These are phyloP conservation scores for Paspalum notatum DNA, from an alignment of 176 grass and related monocot species.

Conservation along the genomic window DNA sequence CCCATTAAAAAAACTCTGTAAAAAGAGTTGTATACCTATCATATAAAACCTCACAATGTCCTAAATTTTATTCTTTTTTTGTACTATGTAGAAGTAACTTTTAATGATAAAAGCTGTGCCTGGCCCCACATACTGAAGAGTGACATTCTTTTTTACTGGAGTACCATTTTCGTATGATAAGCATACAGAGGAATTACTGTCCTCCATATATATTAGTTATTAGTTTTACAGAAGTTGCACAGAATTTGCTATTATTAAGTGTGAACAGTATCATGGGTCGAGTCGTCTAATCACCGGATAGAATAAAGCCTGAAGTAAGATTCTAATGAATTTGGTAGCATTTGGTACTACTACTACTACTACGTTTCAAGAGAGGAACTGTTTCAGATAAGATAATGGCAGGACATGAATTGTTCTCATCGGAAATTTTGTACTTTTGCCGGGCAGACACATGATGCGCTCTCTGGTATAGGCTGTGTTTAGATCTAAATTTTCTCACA, in stretches of 20 bases:
- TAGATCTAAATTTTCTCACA: too few species aligned
- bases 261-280: slow-evolving; percentile 1
- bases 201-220: background rate
- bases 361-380: slow-evolving; percentile 5
- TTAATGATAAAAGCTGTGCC: background rate
- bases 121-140: background rate
- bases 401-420: slow-evolving; percentile 9
- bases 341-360: background rate
- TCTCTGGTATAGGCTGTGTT: too few species aligned
- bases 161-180: slow-evolving; percentile 2
- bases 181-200: background rate
- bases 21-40: background rate
- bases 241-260: slow-evolving; percentile 12
- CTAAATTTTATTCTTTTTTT: background rate
- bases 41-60: background rate
- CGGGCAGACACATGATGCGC: background rate
- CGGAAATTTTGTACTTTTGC: background rate
- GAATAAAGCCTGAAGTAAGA: background rate
- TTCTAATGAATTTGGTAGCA: slow-evolving; percentile 6
- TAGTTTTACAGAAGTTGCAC: background rate
- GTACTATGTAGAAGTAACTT: background rate
- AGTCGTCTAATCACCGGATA: slow-evolving; percentile 23
- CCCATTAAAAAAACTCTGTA: too few species aligned
- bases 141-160: background rate
- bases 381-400: slow-evolving; percentile 30